These are phyloP conservation scores for Rhizophlyctis rosea DNA, from an alignment of 192 early-diverging fungal species.

Conservation along the genomic window DNA sequence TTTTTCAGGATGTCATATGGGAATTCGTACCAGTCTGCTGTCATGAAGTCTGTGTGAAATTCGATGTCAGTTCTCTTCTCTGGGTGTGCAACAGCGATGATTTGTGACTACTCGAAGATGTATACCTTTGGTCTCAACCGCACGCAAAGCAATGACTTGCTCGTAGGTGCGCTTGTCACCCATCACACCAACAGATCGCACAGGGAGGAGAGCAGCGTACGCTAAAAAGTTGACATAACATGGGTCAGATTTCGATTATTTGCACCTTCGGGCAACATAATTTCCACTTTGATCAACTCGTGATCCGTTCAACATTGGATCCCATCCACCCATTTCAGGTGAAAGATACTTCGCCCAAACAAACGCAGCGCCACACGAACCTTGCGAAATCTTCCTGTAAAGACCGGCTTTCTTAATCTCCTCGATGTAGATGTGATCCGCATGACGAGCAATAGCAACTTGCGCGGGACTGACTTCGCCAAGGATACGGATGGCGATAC, in stretches of 20 bases:
- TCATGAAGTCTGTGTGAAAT: conserved; percentile 82
- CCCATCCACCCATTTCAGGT: background rate
- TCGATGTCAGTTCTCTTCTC: no score
- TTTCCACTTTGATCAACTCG: background rate
- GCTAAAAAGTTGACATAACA: conserved; percentile 42
- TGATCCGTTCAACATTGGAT: background rate
- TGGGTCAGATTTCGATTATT: no score
- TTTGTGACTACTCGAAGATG: no score
- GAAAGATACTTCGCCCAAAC: conserved; percentile 3
- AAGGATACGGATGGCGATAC: conserved; percentile 95
- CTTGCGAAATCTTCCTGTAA: conserved; percentile 95
- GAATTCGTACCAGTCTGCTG: conserved; percentile 91
- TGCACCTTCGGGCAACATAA: background rate
- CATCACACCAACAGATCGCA: conserved; percentile 98
- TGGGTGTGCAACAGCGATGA: no score
- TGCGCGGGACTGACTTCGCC: conserved; percentile 93
- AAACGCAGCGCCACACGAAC: conserved; percentile 13
- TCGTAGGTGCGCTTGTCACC: conserved; percentile 99
- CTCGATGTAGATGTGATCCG: conserved; percentile 97
- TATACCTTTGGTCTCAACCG: conserved; percentile 81
- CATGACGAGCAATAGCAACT: conserved; percentile 91
- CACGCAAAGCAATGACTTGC: conserved; percentile 95
- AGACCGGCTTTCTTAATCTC: conserved; percentile 98
- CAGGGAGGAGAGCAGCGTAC: conserved; percentile 91
- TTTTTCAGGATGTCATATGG: conserved; percentile 84